A percentile compares a stretch with the other conserved stretches of the same genome.
Conservation (phyloP, 2,329 filamentous ascomycete species). For the Colletotrichum sp. region DNA sequence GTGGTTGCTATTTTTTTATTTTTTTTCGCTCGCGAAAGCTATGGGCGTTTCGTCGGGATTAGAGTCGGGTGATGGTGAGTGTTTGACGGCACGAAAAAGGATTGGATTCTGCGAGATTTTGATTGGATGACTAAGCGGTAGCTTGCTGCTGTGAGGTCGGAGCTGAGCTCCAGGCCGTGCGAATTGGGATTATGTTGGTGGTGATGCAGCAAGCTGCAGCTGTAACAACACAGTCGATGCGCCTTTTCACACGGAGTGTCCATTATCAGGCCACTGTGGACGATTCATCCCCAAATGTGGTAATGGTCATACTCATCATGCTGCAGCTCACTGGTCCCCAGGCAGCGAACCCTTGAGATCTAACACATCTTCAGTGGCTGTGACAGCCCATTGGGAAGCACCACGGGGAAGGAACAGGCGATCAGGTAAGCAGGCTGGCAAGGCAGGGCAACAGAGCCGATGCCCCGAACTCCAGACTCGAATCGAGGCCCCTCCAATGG, state of each 20-base stretch:
- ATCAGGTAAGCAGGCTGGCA: not conserved
- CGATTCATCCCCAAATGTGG: slow-evolving; percentile 4
- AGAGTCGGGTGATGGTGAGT: slow-evolving; percentile 33
- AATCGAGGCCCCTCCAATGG: not conserved
- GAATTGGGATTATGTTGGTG: not conserved
- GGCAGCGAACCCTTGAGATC: not conserved
- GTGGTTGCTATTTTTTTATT: slow-evolving; percentile 2
- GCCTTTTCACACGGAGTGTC: not conserved
- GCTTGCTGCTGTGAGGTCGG: not conserved
- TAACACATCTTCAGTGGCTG: not conserved
- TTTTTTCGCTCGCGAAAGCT: slow-evolving; percentile 17
- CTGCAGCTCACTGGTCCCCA: slow-evolving; percentile 5
- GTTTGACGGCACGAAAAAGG: slow-evolving; percentile 21
- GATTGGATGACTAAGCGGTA: slow-evolving; percentile 26
- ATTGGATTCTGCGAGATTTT: slow-evolving; percentile 26
- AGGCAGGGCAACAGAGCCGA: not conserved
- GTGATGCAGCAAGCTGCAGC: not conserved
- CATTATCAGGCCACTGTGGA: slow-evolving; percentile 13
- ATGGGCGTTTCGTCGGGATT: slow-evolving; percentile 24
- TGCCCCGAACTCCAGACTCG: not conserved
- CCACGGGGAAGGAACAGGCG: not conserved
- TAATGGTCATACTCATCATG: slow-evolving; percentile 14
- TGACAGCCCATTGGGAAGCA: not conserved
- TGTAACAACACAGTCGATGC: not conserved
- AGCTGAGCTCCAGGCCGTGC: slow-evolving; percentile 23